Conservation (phyloP, 148 eudicot genomes). For the Cornus controversa region DNA sequence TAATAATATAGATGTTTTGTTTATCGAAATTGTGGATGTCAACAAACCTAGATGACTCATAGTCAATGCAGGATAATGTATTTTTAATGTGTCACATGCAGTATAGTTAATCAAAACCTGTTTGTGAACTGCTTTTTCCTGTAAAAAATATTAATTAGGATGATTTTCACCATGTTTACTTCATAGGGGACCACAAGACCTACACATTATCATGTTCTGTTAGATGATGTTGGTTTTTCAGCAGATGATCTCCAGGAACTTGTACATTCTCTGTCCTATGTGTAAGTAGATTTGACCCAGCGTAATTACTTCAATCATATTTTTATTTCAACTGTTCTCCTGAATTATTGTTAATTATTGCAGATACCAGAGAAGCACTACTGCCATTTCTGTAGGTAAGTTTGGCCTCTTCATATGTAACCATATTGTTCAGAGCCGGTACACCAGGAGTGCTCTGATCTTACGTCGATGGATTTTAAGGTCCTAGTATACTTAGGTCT, state of each 20-base stretch:
- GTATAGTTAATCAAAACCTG: too few species aligned
- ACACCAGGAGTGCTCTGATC: too few species aligned
- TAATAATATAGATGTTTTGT: too few species aligned
- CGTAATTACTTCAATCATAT: too few species aligned
- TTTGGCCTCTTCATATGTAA: not conserved
- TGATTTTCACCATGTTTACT: not conserved
- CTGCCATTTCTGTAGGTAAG: slow-evolving; percentile 90
- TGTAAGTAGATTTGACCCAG: slow-evolving; percentile 47
- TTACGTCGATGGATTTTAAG: too few species aligned
- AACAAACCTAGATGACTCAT: too few species aligned
- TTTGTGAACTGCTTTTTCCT: too few species aligned
- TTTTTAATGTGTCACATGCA: too few species aligned
- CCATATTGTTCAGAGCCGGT: too few species aligned
- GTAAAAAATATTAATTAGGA: not conserved
- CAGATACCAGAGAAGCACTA: slow-evolving; percentile 93
- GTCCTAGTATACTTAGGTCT: too few species aligned
- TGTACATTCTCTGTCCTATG: slow-evolving; percentile 79
- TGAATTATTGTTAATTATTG: slow-evolving; percentile 8
- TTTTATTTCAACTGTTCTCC: not conserved
- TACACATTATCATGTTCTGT: slow-evolving; percentile 86
- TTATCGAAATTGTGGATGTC: too few species aligned
- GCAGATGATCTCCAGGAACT: slow-evolving; percentile 93
- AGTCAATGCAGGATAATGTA: too few species aligned
- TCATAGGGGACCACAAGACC: slow-evolving; percentile 92
- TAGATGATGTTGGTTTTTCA: slow-evolving; percentile 78